Percentiles rank a stretch among this genome's conserved stretches.
Evolutionary conservation across 2,329 filamentous ascomycete species (phyloP).

Genomic region (Didymella pomorum): DNA sequence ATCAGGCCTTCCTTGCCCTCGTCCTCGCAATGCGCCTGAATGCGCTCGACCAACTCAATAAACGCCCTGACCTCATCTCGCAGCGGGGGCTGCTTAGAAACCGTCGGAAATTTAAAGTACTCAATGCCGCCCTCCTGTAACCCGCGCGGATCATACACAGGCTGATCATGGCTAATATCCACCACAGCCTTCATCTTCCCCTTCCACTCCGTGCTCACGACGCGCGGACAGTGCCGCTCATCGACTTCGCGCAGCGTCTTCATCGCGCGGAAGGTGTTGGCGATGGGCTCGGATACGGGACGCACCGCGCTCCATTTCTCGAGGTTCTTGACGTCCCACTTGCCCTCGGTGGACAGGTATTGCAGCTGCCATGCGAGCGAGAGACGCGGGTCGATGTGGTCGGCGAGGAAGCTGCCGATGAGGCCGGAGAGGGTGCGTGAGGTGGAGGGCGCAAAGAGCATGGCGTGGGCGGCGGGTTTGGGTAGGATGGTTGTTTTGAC

Average conservation of each 20-base stretch:
- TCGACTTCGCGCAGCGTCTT: conserved; percentile 94
- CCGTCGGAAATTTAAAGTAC: conserved; percentile 84
- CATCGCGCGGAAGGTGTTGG: conserved; percentile 82
- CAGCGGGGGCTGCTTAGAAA: conserved; percentile 86
- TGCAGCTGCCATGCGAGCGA: conserved; percentile 90
- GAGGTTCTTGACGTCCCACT: conserved; percentile 98
- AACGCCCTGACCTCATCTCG: conserved; percentile 68
- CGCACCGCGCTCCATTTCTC: conserved; percentile 85
- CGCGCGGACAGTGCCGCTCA: conserved; percentile 76
- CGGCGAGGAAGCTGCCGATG: conserved; percentile 80
- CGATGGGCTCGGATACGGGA: conserved; percentile 81
- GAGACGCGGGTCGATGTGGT: conserved; percentile 77
- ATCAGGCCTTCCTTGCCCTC: conserved; percentile 58
- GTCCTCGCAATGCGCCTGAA: conserved; percentile 44
- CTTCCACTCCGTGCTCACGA: conserved; percentile 74
- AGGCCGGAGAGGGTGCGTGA: conserved; percentile 80
- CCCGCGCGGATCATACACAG: conserved; percentile 79
- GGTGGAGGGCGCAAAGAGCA: conserved; percentile 80
- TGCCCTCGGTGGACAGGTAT: conserved; percentile 85
- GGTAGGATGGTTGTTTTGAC: conserved; percentile 77
- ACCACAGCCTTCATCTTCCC: conserved; percentile 76
- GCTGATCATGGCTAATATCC: conserved; percentile 89
- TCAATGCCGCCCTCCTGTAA: conserved; percentile 55
- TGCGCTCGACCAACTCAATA: conserved; percentile 63
- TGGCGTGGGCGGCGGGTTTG: conserved; percentile 79